These are phyloP conservation scores for Penicillium hordei DNA, from an alignment of 2,329 filamentous ascomycete genomes.

Conservation along the genomic window DNA sequence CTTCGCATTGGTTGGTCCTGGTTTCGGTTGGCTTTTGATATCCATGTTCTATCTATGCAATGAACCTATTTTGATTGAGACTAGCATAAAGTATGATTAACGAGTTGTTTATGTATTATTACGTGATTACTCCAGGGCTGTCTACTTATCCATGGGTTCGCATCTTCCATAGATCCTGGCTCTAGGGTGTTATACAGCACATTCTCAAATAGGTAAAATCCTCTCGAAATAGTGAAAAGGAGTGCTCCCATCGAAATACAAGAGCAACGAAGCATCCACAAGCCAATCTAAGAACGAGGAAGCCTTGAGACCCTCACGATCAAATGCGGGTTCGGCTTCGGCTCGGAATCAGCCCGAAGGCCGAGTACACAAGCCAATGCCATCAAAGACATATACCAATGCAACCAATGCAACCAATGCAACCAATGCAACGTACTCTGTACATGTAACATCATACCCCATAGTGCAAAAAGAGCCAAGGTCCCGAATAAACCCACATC, in stretches of 20 bases:
- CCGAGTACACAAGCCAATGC: background rate
- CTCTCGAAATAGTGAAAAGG: no score
- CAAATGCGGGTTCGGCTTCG: background rate
- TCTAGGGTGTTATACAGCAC: background rate
- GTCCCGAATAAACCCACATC: background rate
- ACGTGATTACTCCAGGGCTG: background rate
- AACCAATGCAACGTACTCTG: background rate
- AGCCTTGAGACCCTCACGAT: background rate
- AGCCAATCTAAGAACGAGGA: background rate
- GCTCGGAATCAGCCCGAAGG: background rate
- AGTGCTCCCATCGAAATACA: background rate
- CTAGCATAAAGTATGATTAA: background rate
- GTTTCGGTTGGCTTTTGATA: conserved; percentile 1
- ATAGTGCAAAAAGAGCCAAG: background rate
- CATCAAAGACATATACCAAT: background rate
- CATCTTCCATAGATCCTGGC: background rate
- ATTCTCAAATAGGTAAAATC: no score
- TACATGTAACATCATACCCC: background rate
- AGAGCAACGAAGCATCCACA: background rate
- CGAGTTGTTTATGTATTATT: background rate
- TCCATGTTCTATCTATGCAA: background rate
- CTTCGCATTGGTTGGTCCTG: background rate
- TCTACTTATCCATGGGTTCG: background rate
- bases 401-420: background rate
- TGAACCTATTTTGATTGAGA: background rate